Base-by-base conservation (phyloP, 1,284 basidiomycete genomes). In the Microstroma glucosiphilum region DNA sequence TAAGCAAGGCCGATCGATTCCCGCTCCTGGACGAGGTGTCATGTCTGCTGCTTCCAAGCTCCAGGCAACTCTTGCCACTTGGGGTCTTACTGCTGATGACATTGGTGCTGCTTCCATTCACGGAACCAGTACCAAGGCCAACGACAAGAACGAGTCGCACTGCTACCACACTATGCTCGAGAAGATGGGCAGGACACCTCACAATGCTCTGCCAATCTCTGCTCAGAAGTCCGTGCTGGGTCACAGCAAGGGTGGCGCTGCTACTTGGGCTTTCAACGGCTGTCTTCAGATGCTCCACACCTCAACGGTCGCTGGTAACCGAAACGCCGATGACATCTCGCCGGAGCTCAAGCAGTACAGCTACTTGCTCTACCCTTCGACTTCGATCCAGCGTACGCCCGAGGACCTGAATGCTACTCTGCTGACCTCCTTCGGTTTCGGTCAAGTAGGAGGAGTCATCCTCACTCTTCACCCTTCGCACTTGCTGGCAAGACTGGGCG, bases 101-200 rank as follows among this genome's bases (percentile, higher is more conserved):
- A 87, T 98, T 69, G 83, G 84, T 66, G 83, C 83, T 53, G 83
- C 92, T 57, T 90, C 90, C 25, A 91, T 93, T 68, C 92, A 93
- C 73, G 92, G 92, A 53, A 98, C 94, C 6, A 94, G 92, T 75
- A 98, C 96, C 43, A 89, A 87, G 73, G 94, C 94, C 42, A 98
- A 98, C 81, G 93, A 98, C 85, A 91, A 93, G 83, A 98, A 98
- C 81, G 94, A 98, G 84, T 92, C 91, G 7, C 87, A 88, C 71
- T 92, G 96, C 64, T 97, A 94, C 89, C 92, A 97, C 80, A 87
- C 91, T 69, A 88, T 96, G 78, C 90, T 98, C 82, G 86, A 86
- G 46, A 86, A 87, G 61, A 88, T 97, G 73, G 87, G 87, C 59
- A 89, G 96, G 66, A 91, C 91, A 15, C 86, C 87, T 56, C 92